A percentile compares a stretch with the other conserved stretches of the same genome.
Conservation (phyloP, 202 grass and related monocot genomes). For the Eragrostis tef region DNA sequence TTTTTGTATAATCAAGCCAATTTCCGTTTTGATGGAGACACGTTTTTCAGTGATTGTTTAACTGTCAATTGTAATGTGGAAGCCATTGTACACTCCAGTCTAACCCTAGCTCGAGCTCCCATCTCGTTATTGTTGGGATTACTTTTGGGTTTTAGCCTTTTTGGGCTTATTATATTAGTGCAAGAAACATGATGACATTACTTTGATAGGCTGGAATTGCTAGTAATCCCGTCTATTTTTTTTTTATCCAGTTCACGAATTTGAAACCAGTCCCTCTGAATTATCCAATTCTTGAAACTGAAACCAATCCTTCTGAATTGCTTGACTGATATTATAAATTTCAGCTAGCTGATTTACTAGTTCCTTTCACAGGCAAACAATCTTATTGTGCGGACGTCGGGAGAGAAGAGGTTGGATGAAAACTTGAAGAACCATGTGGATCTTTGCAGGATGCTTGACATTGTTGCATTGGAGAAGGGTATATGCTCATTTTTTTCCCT, state of each 20-base stretch:
- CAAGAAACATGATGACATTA: not conserved
- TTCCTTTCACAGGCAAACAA: conserved; percentile 68
- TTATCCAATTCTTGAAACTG: not conserved
- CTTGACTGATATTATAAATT: not conserved
- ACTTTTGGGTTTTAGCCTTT: conserved; percentile 7
- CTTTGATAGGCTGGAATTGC: too few relatives aligned
- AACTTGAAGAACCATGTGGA: conserved; percentile 93
- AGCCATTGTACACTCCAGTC: not conserved
- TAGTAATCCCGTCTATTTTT: too few relatives aligned
- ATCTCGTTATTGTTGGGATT: not conserved
- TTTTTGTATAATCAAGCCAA: not conserved
- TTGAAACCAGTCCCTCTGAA: not conserved
- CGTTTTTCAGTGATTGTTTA: not conserved
- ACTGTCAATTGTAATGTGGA: not conserved
- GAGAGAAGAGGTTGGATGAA: conserved; percentile 64
- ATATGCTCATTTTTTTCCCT: conserved; percentile 9
- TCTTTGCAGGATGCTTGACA: conserved; percentile 75
- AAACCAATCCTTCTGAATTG: not conserved
- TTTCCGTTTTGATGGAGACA: not conserved
- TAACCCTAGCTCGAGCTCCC: not conserved
- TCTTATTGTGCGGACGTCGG: conserved; percentile 68
- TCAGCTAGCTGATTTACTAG: conserved; percentile 11
- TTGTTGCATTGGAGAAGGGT: conserved; percentile 84
- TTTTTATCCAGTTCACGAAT: not conserved
- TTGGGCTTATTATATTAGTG: not conserved